Conservation (phyloP, 495 filamentous ascomycete genomes). For the Penicillium mononematosum region DNA sequence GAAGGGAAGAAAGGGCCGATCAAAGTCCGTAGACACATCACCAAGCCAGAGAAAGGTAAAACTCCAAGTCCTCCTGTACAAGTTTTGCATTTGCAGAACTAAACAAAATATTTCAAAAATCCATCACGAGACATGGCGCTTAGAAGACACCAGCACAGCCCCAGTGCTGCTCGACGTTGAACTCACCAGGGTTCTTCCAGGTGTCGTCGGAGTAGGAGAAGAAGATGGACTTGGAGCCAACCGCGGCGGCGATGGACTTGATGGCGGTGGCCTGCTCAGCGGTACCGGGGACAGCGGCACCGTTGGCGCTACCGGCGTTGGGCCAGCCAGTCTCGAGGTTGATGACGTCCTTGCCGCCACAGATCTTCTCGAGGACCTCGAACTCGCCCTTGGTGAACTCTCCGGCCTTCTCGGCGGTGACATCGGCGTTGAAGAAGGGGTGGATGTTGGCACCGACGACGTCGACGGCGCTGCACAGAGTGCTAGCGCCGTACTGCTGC, state of each 20-base stretch:
- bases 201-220: constrained; percentile 77
- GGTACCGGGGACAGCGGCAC: constrained; percentile 64
- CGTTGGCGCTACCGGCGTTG: constrained; percentile 63
- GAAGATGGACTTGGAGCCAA: constrained; percentile 63
- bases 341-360: constrained; percentile 62
- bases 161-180: constrained; percentile 78
- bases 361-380: constrained; percentile 60
- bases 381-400: constrained; percentile 68
- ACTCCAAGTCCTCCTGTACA: constrained; percentile 38
- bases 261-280: constrained; percentile 71
- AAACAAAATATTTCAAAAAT: constrained; percentile 21
- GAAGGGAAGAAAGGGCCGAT: constrained; percentile 15
- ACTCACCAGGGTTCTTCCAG: constrained; percentile 75
- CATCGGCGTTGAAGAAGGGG: constrained; percentile 82
- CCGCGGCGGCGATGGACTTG: constrained; percentile 55
- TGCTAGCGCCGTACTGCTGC: constrained; percentile 47
- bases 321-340: constrained; percentile 96
- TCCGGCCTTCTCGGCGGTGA: constrained; percentile 64
- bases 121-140: constrained; percentile 19
- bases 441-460: constrained; percentile 82
- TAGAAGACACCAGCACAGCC: constrained; percentile 60
- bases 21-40: background rate
- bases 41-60: constrained; percentile 24
- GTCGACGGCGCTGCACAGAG: constrained; percentile 73
- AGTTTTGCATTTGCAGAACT: constrained; percentile 25